Base-by-base conservation (phyloP, 257 asterid genomes). In the Leonotis leonurus region DNA sequence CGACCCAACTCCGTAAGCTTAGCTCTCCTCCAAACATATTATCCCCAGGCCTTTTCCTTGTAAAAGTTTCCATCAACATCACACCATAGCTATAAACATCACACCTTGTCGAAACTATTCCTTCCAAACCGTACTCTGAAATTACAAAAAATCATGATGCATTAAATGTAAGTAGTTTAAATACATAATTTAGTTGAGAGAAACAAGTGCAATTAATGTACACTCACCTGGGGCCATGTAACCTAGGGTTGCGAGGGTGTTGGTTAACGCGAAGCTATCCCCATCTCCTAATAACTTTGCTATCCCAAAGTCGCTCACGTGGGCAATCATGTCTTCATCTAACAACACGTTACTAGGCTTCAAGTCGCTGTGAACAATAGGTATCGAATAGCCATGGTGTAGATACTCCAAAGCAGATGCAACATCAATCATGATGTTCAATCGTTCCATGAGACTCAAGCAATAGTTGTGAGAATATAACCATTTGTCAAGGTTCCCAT, bases 401-500 rank as follows among this genome's bases (percentile, higher is more conserved):
- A 45, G 52, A 45, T 45, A 45, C 12, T 45, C 52, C 26, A 45
- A 45, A 17, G 52, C 52, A 3, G n/a, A 45, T 20, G 52, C 52
- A 20, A 45, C 52, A 20, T 45, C 52, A 18, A 45, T 45, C 52
- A 45, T 45, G 8, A 45, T 45, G 3, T 45, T 17, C 52, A 45
- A 20, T 8, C 52, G 18, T 40, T 40, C 46, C 46, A 40, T 12
- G 3, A 40, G 2, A 40, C 6, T 40, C 20, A 40, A 13, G 46
- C 46, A 40, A 41, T 14, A 41, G 22, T 41, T 41, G 11, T 14
- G 48, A 1, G 9, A 4, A 41, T 41, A 41, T 13, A 41, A 41
- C 48, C 22, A 41, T 41, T 41, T 1, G 0, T 75, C 83, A 14
- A 78, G 74, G 73, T 43, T 78, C 17, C 65, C 80, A 0, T 63